phyloP scores from a whole-genome alignment of 768 basidiomycete species.

The Trametes sanguinea region DNA sequence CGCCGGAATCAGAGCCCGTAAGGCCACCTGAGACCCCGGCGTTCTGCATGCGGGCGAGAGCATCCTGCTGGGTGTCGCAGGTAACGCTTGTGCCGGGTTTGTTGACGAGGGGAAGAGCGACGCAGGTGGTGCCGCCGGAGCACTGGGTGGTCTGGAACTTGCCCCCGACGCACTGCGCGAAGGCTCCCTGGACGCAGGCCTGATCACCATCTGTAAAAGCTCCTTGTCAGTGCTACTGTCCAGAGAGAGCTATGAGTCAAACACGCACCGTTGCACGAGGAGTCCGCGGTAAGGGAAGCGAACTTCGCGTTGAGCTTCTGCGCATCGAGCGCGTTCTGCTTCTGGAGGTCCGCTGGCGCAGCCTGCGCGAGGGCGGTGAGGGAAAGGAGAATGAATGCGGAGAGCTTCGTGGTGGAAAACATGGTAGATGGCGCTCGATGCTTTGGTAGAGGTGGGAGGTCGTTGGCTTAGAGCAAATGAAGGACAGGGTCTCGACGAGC shows the following conservation, averaged over 20 bases:
- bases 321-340: slow-evolving; percentile 39
- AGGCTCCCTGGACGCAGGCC: slow-evolving; percentile 40
- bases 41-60: slow-evolving; percentile 35
- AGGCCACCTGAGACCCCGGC: slow-evolving; percentile 36
- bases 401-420: slow-evolving; percentile 20
- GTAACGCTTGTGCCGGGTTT: slow-evolving; percentile 40
- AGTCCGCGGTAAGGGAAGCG: slow-evolving; percentile 29
- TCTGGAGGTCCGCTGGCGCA: slow-evolving; percentile 26
- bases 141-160: slow-evolving; percentile 39
- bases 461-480: not conserved
- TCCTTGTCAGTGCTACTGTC: not conserved
- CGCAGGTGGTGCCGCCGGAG: slow-evolving; percentile 34
- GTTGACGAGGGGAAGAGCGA: slow-evolving; percentile 46
- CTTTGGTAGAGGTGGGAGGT: not conserved
- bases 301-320: slow-evolving; percentile 41
- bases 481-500: not conserved
- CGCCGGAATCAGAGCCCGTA: slow-evolving; percentile 10
- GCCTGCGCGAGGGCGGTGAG: slow-evolving; percentile 18
- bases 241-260: no score
- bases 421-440: not conserved
- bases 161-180: slow-evolving; percentile 43
- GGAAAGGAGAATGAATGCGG: slow-evolving; percentile 26
- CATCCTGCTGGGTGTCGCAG: slow-evolving; percentile 39
- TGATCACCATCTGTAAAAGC: slow-evolving; percentile 31
- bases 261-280: slow-evolving; percentile 35